Conservation (phyloP, 352 stramenopile genomes). For the Pythium myriotylum region DNA sequence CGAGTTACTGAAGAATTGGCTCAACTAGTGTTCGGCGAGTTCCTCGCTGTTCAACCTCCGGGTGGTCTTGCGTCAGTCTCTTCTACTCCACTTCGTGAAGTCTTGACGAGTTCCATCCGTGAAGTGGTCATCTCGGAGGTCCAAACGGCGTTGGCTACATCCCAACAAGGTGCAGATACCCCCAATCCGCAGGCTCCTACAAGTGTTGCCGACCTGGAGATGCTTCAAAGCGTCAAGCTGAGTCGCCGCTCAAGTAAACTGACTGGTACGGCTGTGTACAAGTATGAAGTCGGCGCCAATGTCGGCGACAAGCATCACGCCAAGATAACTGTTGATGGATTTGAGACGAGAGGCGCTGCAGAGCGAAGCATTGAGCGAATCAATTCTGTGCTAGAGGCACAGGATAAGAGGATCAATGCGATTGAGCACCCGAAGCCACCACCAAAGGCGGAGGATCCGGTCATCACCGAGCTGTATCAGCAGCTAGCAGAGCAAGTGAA, state of each 20-base stretch:
- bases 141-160: not conserved
- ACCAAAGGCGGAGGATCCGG: conserved; percentile 18
- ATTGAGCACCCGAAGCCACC: conserved; percentile 18
- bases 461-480: conserved; percentile 26
- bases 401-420: not conserved
- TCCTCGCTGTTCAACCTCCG: conserved; percentile 10
- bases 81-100: not conserved
- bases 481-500: conserved; percentile 21
- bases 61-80: not conserved
- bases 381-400: not conserved
- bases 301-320: conserved; percentile 23
- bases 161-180: not conserved
- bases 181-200: not conserved
- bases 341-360: conserved; percentile 14
- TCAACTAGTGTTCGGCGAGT: conserved; percentile 19
- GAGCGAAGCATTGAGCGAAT: conserved; percentile 16
- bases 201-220: not conserved
- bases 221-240: conserved; percentile 17
- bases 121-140: conserved; percentile 13
- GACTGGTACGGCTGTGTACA: conserved; percentile 20
- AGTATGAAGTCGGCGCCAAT: conserved; percentile 15
- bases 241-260: conserved; percentile 17
- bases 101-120: conserved; percentile 1
- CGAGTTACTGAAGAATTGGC: conserved; percentile 12
- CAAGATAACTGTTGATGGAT: conserved; percentile 17